Conservation (phyloP, 257 asterid genomes). For the Voacanga thouarsii region DNA sequence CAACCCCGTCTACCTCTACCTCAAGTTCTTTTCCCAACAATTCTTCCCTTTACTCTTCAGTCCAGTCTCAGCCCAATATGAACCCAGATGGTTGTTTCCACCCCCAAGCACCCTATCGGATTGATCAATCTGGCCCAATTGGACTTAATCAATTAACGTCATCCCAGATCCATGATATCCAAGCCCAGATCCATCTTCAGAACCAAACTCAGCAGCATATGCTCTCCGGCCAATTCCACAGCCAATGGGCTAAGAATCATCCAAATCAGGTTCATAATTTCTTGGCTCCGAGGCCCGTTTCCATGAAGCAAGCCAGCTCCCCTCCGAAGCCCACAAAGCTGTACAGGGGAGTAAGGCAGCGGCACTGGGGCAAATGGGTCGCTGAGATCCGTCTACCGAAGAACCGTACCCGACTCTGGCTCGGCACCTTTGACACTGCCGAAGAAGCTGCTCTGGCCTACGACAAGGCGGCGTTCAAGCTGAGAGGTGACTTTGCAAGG, state of each 20-base stretch:
- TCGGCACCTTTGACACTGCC: conserved; percentile 91
- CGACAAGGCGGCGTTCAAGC: conserved; percentile 92
- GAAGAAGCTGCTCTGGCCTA: conserved; percentile 98
- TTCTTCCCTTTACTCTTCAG: conserved; percentile 26
- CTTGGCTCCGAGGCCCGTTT: conserved; percentile 54
- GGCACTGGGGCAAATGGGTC: conserved; percentile 99
- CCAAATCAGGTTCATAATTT: conserved; percentile 16
- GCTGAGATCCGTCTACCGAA: conserved; percentile 93
- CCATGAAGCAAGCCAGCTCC: conserved; percentile 57
- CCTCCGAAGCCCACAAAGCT: conserved; percentile 81
- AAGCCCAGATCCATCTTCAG: conserved; percentile 42
- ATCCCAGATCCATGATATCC: conserved; percentile 53
- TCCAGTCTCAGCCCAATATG: conserved; percentile 22
- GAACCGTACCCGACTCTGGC: conserved; percentile 93
- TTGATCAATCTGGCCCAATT: conserved; percentile 28
- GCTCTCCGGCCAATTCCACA: conserved; percentile 14
- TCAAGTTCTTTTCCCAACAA: conserved; percentile 26
- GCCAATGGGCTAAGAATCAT: conserved; percentile 20
- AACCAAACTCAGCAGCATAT: conserved; percentile 32
- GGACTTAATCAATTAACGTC: conserved; percentile 50
- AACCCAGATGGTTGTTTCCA: conserved; percentile 21
- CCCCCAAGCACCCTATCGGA: conserved; percentile 23
- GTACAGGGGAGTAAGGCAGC: conserved; percentile 95
- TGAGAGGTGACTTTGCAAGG: conserved; percentile 79
- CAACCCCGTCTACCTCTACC: conserved; percentile 11